Evolutionary conservation across 805 yeast genomes (phyloP).

Genomic region (Schwanniomyces polymorphus): DNA sequence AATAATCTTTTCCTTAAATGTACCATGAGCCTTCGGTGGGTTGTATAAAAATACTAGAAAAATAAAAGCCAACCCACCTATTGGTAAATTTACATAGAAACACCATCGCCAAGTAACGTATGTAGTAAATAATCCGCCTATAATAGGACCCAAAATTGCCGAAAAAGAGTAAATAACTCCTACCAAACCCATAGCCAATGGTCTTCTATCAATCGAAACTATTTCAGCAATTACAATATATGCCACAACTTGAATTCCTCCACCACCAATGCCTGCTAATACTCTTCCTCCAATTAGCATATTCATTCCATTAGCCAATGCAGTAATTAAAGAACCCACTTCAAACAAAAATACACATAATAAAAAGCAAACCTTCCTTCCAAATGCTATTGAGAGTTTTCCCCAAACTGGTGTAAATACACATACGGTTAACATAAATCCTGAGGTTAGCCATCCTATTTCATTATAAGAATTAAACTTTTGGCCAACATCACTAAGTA

Average conservation of each 20-base stretch:
- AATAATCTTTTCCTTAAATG: slow-evolving; percentile 32
- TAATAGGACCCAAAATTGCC: slow-evolving; percentile 56
- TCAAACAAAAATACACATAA: slow-evolving; percentile 25
- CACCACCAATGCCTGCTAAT: slow-evolving; percentile 39
- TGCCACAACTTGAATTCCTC: slow-evolving; percentile 29
- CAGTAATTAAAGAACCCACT: slow-evolving; percentile 39
- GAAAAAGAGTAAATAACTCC: slow-evolving; percentile 48
- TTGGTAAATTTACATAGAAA: slow-evolving; percentile 65
- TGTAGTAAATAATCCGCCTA: slow-evolving; percentile 64
- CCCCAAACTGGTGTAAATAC: slow-evolving; percentile 39
- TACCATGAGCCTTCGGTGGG: slow-evolving; percentile 45
- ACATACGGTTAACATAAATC: slow-evolving; percentile 34
- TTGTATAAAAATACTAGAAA: slow-evolving; percentile 39
- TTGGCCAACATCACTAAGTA: slow-evolving; percentile 34
- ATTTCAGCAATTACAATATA: slow-evolving; percentile 32
- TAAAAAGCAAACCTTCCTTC: slow-evolving; percentile 31
- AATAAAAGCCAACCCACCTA: slow-evolving; percentile 52
- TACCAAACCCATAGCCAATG: slow-evolving; percentile 33
- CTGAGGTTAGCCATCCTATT: slow-evolving; percentile 40
- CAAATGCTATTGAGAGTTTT: slow-evolving; percentile 35
- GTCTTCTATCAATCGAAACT: slow-evolving; percentile 31
- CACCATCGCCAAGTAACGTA: slow-evolving; percentile 73
- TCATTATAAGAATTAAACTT: slow-evolving; percentile 32
- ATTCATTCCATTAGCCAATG: slow-evolving; percentile 34
- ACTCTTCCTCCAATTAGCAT: slow-evolving; percentile 43